Base-by-base conservation (phyloP, 306 rosid genomes). In the Dicorynia guianensis region DNA sequence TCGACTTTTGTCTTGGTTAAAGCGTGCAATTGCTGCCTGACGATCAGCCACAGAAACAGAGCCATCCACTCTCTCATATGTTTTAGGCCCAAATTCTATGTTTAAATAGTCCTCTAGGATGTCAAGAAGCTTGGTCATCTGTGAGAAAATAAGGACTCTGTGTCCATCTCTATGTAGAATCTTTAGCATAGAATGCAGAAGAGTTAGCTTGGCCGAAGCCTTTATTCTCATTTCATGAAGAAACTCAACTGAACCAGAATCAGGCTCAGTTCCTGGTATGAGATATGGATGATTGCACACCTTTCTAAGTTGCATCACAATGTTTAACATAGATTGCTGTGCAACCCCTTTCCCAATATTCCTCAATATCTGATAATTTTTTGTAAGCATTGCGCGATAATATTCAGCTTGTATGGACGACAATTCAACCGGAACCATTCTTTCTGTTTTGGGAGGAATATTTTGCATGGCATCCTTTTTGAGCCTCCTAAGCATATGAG, bases 281-380 rank as follows among this genome's bases (percentile, higher is more conserved):
- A 96, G 99, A 84, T 96, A 96, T 17, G 99, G 99, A 85, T 96
- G 99, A 87, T 96, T 96, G 85, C 99, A 96, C 77, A 96, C 99
- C 82, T 96, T 96, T 74, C 99, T 89, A 62, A 96, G 87, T 79
- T 96, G 99, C 99, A 96, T 96, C 76, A 96, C 99, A 30, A 96
- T 96, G 86, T 96, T 96, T 69, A 96, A 81, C 99, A 96, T 96
- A 4, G 99, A 96, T 62, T 93, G 97, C 18, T 93, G 99, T 49
- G 98, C 82, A 70, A 93, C 96, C 77, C 99, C 99, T 87, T 96
- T 96, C 53, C 99, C 99, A 73, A 96, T 89, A 83, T 96, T 96
- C 66, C 99, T 85, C 78, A 96, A 78, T 71, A 96, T 71, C 80
- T 96, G 98, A 87, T 96, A 96, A 83, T 96, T 96, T 87, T 96